Percentiles rank a stretch among this genome's conserved stretches.
Conservation (phyloP, 179 eudicot genomes). For the Spergularia azorica region DNA sequence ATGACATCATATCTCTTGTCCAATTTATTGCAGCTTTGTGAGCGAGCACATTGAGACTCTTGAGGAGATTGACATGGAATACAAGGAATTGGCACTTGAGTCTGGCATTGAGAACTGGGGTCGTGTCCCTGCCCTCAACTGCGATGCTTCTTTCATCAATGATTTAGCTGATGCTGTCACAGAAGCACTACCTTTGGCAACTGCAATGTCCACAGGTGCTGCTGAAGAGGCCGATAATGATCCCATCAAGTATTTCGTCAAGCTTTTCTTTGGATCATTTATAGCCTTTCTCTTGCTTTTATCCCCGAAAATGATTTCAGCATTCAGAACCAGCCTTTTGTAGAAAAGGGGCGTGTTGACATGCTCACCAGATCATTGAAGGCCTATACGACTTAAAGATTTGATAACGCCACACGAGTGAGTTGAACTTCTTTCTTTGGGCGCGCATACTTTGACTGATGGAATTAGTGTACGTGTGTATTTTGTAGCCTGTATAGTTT, state of each 20-base stretch:
- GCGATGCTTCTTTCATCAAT: constrained; percentile 71
- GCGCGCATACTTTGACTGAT: too few species aligned
- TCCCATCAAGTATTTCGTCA: constrained; percentile 45
- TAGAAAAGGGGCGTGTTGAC: constrained; percentile 23
- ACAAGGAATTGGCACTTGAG: constrained; percentile 81
- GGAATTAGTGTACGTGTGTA: too few species aligned
- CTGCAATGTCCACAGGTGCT: constrained; percentile 48
- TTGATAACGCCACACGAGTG: neutral
- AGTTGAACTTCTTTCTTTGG: too few species aligned
- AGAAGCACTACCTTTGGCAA: constrained; percentile 89
- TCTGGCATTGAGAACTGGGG: constrained; percentile 97
- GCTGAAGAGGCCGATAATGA: constrained; percentile 51
- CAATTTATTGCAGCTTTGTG: constrained; percentile 65
- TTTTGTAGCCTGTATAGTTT: too few species aligned
- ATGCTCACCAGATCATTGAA: neutral
- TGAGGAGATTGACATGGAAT: constrained; percentile 99
- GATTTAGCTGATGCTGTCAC: constrained; percentile 94
- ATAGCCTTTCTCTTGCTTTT: constrained; percentile 78
- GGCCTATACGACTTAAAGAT: neutral
- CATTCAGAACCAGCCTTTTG: constrained; percentile 57
- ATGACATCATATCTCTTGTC: neutral
- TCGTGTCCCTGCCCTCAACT: constrained; percentile 97
- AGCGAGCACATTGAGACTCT: constrained; percentile 99
- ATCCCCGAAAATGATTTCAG: constrained; percentile 63
- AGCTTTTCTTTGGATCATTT: constrained; percentile 83